Evolutionary conservation across 2,329 filamentous ascomycete genomes (phyloP), one percentile per base, ranked within the genome.

Genomic region (Fusarium concolor): DNA sequence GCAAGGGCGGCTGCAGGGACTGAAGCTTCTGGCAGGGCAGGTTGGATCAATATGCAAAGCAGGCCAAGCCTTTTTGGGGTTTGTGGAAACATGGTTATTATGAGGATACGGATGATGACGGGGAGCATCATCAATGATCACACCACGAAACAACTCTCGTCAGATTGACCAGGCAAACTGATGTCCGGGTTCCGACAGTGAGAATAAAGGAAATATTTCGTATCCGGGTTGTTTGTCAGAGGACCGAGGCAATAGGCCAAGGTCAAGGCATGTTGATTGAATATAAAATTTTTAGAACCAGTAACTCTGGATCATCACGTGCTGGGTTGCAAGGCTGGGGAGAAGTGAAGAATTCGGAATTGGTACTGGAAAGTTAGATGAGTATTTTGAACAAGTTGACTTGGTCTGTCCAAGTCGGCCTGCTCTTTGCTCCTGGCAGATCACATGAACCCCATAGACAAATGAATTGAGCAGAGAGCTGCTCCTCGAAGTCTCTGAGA

Each of bases 1-100:
- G 45, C 54, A 60, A 64, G 56, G 57, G 61, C 62, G 65, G 67
- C 74, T 77, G 75, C 76, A 77, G 75, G 75, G 75, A 77, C 71
- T 73, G 57, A 56, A 64, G 70, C 67, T 67, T 69, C 62, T 55
- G 33, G 65, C 52, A 65, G 67, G 67, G 45, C 53, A 56, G 41
- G 57, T 63, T 59, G 57, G 67, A 60, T 67, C 29, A 53, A 67
- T 28, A 37, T 51, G 50, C 41, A 67, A 72, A 70, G 53, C 57
- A 71, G 62, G 56, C 60, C 62, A 71, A 74, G 64, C 71, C 70
- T 51, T 70, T 60, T 58, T 53, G 49, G 60, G 62, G 65, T 56
- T 57, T 71, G 66, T 65, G 62, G 52, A 55, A 44, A 60, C 68
- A 70, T 65, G 71, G 66, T 60, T 65, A 73, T 54, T 65, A 71